Evolutionary conservation across 1,139 yeast species (phyloP).

Genomic region (Geotrichum candidum): DNA sequence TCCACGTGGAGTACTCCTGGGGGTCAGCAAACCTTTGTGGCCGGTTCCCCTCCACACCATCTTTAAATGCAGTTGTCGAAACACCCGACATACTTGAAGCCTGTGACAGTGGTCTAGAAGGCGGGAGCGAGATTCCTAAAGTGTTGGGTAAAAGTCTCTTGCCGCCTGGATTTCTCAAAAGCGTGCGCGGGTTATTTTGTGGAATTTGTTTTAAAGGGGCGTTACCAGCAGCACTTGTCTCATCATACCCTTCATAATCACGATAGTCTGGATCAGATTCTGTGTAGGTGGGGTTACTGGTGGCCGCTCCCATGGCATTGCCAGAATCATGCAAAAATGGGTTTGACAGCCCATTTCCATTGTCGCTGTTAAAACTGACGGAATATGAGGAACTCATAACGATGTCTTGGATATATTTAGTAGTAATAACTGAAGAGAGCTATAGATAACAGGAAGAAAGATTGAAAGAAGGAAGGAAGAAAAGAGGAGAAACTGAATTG

Average conservation of each 20-base stretch:
- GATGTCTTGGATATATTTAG: not conserved
- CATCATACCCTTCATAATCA: conserved; percentile 12
- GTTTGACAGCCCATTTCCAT: not conserved
- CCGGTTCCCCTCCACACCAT: conserved; percentile 61
- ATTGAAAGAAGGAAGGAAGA: not conserved
- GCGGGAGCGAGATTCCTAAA: conserved; percentile 9
- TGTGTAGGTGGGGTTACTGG: conserved; percentile 30
- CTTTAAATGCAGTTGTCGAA: conserved; percentile 67
- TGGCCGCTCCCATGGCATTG: not conserved
- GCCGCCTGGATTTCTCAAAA: not conserved
- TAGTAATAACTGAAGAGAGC: not conserved
- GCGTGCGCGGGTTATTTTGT: not conserved
- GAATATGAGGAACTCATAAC: not conserved
- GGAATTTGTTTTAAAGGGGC: conserved; percentile 1
- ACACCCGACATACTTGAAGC: conserved; percentile 59
- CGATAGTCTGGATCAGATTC: conserved; percentile 35
- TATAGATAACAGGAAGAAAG: not conserved
- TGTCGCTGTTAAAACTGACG: not conserved
- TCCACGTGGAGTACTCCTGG: conserved; percentile 29
- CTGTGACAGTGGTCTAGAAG: conserved; percentile 53
- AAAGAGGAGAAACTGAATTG: not conserved
- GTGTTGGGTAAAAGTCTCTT: not conserved
- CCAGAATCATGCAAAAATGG: not conserved
- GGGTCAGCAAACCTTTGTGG: conserved; percentile 45
- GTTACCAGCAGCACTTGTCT: conserved; percentile 4